Evolutionary conservation across 129 eudicot species (phyloP), one percentile per base, ranked within the genome.

Genomic region (Arctium minus): DNA sequence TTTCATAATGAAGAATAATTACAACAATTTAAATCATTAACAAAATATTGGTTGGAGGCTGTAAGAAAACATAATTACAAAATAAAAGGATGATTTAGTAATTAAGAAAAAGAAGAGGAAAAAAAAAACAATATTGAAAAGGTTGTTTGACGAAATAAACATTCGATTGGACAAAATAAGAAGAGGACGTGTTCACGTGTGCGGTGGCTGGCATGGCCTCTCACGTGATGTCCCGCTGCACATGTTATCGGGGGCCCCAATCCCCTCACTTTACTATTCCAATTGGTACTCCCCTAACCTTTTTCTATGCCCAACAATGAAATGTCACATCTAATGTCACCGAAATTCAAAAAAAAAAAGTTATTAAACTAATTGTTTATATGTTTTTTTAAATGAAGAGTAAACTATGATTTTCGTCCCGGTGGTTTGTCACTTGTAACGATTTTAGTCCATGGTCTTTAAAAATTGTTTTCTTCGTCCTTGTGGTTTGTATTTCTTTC

Each of bases 161-260:
- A 72, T 77, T 78, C 62, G 83, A 76, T 50, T 60, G 44, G 68
- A 77, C 5, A 72, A 77, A 70, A 40, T 0, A 46, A 44, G 89
- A 74, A 79, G 62, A 79, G 10, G 87, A 86, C 82, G 83, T 5
- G 74, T 68, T 79, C 87, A 86, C 89, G 89, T 86, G 86, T 79
- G 86, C 60, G 79, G 87, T 67, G 30, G 2, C 15, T 1, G 50
- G 70, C 22, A 48, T 77, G 82, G 32, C 77, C 17, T 79, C 87
- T 79, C 87, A 84, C 87, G 82, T 75, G 87, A 39, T 72, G 80
- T 53, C 72, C 83, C 86, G 82, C 78, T 80, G 86, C 77, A 50
- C 83, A 83, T 78, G 83, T 82, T 82, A 76, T 86, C 7, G 50
- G 65, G 81, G 77, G 0, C 48, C 84, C 82, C 69, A 44, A 33